Evolutionary conservation across 371 early-diverging fungal species (phyloP), one percentile per base, ranked within the genome.

Genomic region (Catenaria anguillulae): DNA sequence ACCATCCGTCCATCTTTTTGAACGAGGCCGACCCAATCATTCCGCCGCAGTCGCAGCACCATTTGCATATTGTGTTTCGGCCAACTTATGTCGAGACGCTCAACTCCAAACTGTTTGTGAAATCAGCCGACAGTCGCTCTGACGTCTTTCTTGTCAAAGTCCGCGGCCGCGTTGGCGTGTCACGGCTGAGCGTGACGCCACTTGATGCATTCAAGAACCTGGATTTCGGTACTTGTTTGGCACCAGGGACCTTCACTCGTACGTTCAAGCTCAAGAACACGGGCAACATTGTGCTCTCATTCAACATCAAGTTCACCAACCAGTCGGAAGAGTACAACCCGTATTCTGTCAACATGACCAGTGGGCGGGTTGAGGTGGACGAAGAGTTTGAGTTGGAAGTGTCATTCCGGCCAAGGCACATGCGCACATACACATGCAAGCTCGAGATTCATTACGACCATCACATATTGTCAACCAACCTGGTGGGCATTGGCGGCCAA

Each of bases 201-300:
- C 8, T 59, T 0, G 61, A 71, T 36, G 63, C 67, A 24, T 56
- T 73, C 17, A 60, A 69, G 31, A 58, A 61, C 5, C 62, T 79
- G 0, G 73, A 80, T 55, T 78, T 80, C 64, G 80, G 80, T 3
- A 77, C 76, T 0, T 77, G 76, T 61, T 60, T 67, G n/a, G 65
- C 75, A 12, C 63, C 69, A 33, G 68, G 70, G 35, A 62, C 42
- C 10, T 69, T 62, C 50, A 70, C 64, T 50, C 72, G 69, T 61
- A 62, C 66, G 19, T 76, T 80, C 63, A 69, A 17, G 21, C 69
- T 80, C 61, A 63, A 63, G 33, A 80, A 80, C 56, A 73, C 73
- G 31, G 80, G 80, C n/a, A 80, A 78, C 56, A 78, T 77, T 55
- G 62, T 42, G 37, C 64, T 80, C 8, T 64, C 70, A 17, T 77